phyloP scores from a whole-genome alignment of 1,284 basidiomycete genomes.

The Dichomitus squalens region DNA sequence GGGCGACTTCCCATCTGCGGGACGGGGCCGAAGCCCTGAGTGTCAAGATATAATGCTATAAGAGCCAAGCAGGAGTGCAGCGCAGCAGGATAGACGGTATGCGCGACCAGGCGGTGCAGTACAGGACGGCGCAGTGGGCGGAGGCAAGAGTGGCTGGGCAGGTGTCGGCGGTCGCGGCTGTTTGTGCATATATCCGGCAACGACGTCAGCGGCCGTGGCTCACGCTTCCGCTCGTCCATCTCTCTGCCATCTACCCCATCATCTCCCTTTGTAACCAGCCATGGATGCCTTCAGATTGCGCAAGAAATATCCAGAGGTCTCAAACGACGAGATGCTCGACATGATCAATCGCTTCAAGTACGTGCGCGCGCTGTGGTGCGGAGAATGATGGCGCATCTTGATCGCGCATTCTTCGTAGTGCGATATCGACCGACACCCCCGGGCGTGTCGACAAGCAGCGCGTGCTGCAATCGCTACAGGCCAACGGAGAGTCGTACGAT shows the following conservation, averaged over 20 bases:
- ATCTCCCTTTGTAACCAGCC: constrained; percentile 22
- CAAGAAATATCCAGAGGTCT: constrained; percentile 92
- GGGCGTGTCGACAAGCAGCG: constrained; percentile 84
- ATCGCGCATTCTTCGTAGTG: constrained; percentile 44
- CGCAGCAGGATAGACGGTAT: constrained; percentile 3
- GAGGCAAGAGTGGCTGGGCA: constrained; percentile 5
- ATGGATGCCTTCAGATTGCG: constrained; percentile 91
- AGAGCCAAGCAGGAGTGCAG: constrained; percentile 1
- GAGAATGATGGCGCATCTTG: constrained; percentile 12
- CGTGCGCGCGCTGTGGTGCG: constrained; percentile 37
- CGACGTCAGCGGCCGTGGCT: constrained; percentile 22
- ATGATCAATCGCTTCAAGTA: constrained; percentile 94
- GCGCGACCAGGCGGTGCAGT: constrained; percentile 12
- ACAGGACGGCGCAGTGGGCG: constrained; percentile 14
- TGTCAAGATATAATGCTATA: neutral
- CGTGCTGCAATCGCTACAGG: constrained; percentile 77
- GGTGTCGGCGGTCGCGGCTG: constrained; percentile 1
- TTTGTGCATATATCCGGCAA: constrained; percentile 21
- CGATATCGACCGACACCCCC: constrained; percentile 82
- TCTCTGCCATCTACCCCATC: constrained; percentile 11
- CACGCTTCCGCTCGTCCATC: constrained; percentile 11
- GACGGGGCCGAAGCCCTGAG: neutral
- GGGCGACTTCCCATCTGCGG: neutral
- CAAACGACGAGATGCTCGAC: constrained; percentile 91
- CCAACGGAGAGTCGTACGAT: constrained; percentile 89